Conservation (phyloP, 495 filamentous ascomycete genomes). For the Pseudevernia furfuracea region DNA sequence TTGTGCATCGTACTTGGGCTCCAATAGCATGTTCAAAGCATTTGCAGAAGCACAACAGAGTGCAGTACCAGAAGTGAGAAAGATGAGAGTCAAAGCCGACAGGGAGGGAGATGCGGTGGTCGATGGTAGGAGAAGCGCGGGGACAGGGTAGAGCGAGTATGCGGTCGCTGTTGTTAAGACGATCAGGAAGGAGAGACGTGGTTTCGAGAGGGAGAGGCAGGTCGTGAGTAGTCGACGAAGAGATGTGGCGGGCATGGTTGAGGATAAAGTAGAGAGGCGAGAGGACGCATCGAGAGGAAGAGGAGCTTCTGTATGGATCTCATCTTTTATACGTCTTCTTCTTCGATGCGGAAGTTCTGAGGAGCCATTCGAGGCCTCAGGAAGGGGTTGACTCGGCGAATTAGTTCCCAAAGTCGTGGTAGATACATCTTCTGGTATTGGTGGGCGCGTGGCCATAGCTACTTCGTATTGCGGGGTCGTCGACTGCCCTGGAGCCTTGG, state of each 20-base stretch:
- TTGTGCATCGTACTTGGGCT: conserved; percentile 79
- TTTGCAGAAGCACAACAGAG: conserved; percentile 83
- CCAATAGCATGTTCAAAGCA: conserved; percentile 93
- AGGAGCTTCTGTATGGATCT: conserved; percentile 26
- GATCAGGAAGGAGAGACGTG: conserved; percentile 84
- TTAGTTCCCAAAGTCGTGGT: neutral
- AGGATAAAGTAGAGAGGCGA: conserved; percentile 63
- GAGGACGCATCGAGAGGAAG: conserved; percentile 81
- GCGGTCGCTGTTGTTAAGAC: conserved; percentile 85
- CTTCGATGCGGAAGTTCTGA: conserved; percentile 43
- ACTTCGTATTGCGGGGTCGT: neutral
- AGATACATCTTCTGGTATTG: neutral
- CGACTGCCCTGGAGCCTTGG: neutral
- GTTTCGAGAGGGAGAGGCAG: conserved; percentile 87
- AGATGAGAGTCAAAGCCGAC: conserved; percentile 80
- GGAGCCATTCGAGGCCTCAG: conserved; percentile 1
- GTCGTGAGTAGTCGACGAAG: conserved; percentile 70
- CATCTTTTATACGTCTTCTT: conserved; percentile 44
- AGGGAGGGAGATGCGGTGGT: conserved; percentile 73
- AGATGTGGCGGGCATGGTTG: conserved; percentile 58
- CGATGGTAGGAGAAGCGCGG: conserved; percentile 57
- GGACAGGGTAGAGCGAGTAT: conserved; percentile 87
- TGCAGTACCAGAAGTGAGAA: conserved; percentile 83
- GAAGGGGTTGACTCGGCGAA: neutral
- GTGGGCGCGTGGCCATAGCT: neutral